Percentiles rank a stretch among this genome's conserved stretches.
phyloP scores from a whole-genome alignment of 345 rosid species.

The Xanthoceras sorbifolium region DNA sequence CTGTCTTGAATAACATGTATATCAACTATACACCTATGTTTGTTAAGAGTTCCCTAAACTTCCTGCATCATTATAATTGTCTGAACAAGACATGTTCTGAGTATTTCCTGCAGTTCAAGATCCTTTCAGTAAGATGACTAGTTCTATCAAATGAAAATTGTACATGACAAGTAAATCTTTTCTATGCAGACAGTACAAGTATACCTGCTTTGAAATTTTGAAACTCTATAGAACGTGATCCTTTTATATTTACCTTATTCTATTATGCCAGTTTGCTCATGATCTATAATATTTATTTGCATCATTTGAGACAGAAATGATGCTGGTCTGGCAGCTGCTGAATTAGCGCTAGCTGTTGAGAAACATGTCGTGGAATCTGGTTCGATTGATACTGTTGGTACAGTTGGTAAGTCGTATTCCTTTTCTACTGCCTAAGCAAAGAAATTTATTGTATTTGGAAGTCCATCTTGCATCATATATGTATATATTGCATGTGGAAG shows the following conservation, averaged over 20 bases:
- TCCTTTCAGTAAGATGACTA: background rate
- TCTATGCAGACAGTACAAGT: background rate
- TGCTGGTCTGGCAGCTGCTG: conserved; percentile 97
- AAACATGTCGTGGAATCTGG: conserved; percentile 82
- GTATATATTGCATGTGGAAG: background rate
- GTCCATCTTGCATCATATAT: background rate
- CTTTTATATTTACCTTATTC: background rate
- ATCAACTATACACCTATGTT: background rate
- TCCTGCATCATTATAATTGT: background rate
- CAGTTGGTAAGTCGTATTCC: conserved; percentile 61
- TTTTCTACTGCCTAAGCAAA: background rate
- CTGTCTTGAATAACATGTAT: background rate
- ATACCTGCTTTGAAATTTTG: conserved; percentile 9
- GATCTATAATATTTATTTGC: conserved; percentile 11
- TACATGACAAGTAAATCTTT: background rate
- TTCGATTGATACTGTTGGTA: conserved; percentile 92
- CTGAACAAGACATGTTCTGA: background rate
- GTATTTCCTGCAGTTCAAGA: background rate
- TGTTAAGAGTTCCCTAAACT: background rate
- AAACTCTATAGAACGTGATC: background rate
- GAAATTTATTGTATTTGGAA: background rate
- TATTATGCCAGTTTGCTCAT: background rate
- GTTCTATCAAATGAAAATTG: background rate
- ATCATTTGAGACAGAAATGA: conserved; percentile 58
- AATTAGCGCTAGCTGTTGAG: conserved; percentile 89